Evolutionary conservation across 257 asterid genomes (phyloP), one percentile per base, ranked within the genome.

Genomic region (Solanum etuberosum): DNA sequence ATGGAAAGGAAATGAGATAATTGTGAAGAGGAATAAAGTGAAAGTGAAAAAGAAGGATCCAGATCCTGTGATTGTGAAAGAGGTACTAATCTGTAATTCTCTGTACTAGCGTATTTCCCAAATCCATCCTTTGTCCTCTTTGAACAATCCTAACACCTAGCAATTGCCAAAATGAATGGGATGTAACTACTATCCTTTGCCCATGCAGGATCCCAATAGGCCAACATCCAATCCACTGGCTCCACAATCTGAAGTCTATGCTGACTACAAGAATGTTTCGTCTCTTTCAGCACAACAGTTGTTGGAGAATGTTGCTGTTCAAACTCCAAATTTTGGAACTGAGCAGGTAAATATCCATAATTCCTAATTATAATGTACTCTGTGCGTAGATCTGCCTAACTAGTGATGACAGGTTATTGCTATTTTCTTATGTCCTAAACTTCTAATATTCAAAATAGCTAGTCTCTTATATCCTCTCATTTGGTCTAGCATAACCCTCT

Each of bases 141-240:
- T 29, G 20, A 80, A 18, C 83, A 80, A 46, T 46, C 27, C 65
- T 78, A 78, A 42, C 25, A 43, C 65, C 65, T 42, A 43, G 25
- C 61, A 29, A 78, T 78, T 78, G 38, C 65, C 65, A 12, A 78
- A n/a, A 51, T 25, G 11, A 54, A 48, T 14, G 71, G 34, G 35
- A 31, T 31, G 29, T 73, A 71, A 72, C 85, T 34, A 51, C 87
- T 85, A 74, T 83, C 77, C 31, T 81, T 83, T 81, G 16, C 78
- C n/a, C 37, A 78, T 91, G 90, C 90, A 96, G 99, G 98, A 93
- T 91, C 93, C 92, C 21, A 81, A 89, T 90, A 92, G 99, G 90
- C 99, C 99, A 86, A 97, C 93, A 27, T 97, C 99, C 85, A 97
- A 97, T 88, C 99, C 99, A 85, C 95, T 97, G 86, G 98, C 97